Percentiles rank a stretch among this genome's conserved stretches.
These are phyloP conservation scores for Apophysomyces variabilis DNA, from an alignment of 371 early-diverging fungal species.

Conservation along the genomic window DNA sequence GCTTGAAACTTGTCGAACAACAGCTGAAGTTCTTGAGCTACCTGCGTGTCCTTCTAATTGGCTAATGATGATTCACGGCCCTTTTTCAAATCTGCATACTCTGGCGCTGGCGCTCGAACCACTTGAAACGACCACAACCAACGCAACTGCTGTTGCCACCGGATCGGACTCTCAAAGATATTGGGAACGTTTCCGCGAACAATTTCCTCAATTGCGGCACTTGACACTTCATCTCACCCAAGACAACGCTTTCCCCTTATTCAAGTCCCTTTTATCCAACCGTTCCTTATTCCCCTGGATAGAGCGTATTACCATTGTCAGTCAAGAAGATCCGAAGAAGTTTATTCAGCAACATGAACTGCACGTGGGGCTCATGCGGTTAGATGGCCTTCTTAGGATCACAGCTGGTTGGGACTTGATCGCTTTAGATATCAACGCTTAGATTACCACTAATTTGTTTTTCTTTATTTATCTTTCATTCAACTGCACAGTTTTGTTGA, in stretches of 20 bases:
- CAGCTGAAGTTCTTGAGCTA: conserved; percentile 20
- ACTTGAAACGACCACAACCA: background rate
- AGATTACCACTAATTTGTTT: background rate
- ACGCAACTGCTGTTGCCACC: background rate
- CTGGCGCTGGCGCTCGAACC: conserved; percentile 17
- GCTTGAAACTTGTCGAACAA: conserved; percentile 6
- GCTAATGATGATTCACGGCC: conserved; percentile 13
- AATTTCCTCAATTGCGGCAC: conserved; percentile 29
- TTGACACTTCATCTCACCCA: conserved; percentile 24
- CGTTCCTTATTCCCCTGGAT: conserved; percentile 40
- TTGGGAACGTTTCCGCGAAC: conserved; percentile 24
- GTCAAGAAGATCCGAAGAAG: conserved; percentile 28
- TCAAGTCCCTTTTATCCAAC: conserved; percentile 32
- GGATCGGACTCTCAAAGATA: background rate
- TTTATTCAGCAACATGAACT: conserved; percentile 30
- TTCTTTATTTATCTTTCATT: background rate
- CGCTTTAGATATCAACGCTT: conserved; percentile 18
- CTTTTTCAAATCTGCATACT: conserved; percentile 20
- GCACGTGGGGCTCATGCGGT: conserved; percentile 23
- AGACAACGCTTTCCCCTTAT: conserved; percentile 13
- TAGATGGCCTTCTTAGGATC: conserved; percentile 36
- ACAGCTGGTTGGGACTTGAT: conserved; percentile 49
- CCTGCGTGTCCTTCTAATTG: conserved; percentile 31
- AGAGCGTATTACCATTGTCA: conserved; percentile 26
- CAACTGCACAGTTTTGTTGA: background rate